These are phyloP conservation scores for Oryza meridionalis DNA, from an alignment of 176 grass and related monocot genomes.

Conservation along the genomic window DNA sequence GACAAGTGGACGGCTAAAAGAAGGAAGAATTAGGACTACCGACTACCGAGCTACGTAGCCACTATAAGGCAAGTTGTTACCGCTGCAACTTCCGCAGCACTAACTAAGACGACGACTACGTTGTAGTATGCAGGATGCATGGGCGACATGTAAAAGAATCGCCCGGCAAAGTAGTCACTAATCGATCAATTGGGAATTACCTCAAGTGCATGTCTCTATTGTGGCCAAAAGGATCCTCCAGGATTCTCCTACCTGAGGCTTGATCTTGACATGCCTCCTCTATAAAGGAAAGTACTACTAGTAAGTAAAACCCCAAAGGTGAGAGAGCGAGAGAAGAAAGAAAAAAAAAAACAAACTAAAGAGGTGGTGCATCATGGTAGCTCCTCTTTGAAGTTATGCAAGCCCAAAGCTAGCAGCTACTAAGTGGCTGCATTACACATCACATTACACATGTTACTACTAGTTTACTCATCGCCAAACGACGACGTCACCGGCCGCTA, in stretches of 20 bases:
- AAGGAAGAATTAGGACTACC: background rate
- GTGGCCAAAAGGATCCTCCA: conserved; percentile 36
- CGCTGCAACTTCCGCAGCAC: background rate
- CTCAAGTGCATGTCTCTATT: conserved; percentile 37
- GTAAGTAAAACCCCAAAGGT: background rate
- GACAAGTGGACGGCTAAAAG: conserved; percentile 15
- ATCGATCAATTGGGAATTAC: background rate
- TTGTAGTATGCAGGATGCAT: background rate
- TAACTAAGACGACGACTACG: background rate
- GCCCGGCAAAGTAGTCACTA: background rate
- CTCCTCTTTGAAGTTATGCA: conserved; percentile 80
- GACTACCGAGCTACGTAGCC: background rate
- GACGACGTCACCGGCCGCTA: background rate
- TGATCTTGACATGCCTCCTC: conserved; percentile 55
- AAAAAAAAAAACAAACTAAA: background rate
- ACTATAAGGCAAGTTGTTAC: background rate
- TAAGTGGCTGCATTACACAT: conserved; percentile 51
- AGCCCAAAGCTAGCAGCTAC: conserved; percentile 45
- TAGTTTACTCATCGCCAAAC: conserved; percentile 2
- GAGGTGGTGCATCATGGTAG: conserved; percentile 51
- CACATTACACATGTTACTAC: conserved; percentile 34
- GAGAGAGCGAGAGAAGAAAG: background rate
- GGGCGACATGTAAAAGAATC: conserved; percentile 27
- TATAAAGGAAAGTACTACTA: conserved; percentile 32
- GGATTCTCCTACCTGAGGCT: conserved; percentile 25